Percentiles rank a stretch among this genome's conserved stretches.
These are phyloP conservation scores for Claviceps humidiphila DNA, from an alignment of 2,329 filamentous ascomycete species.

Conservation along the genomic window DNA sequence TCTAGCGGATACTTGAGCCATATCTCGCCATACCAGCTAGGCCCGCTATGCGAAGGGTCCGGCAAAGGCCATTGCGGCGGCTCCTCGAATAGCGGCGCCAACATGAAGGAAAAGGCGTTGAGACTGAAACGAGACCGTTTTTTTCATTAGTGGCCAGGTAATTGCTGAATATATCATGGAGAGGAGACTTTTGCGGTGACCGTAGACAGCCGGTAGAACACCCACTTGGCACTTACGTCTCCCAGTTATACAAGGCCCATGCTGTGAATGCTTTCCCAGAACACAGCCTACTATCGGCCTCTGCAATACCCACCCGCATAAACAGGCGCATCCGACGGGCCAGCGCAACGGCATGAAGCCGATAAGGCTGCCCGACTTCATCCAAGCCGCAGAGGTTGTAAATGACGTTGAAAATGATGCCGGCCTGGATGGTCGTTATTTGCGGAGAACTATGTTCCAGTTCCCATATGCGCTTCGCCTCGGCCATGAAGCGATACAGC, in stretches of 20 bases:
- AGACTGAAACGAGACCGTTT: constrained; percentile 7
- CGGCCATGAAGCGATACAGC: constrained; percentile 22
- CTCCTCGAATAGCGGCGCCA: constrained; percentile 15
- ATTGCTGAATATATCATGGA: background rate
- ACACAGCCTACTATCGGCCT: constrained; percentile 9
- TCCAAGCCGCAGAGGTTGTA: constrained; percentile 23
- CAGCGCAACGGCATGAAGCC: constrained; percentile 18
- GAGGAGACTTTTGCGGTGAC: background rate
- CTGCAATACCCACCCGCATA: background rate
- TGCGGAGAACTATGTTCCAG: constrained; percentile 14
- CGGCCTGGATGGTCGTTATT: constrained; percentile 25
- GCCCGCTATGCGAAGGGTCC: constrained; percentile 9
- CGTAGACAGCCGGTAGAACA: too few species aligned
- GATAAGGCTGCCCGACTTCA: constrained; percentile 22
- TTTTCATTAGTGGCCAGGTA: background rate
- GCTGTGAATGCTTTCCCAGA: constrained; percentile 17
- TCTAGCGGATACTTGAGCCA: constrained; percentile 22
- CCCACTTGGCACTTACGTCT: constrained; percentile 12
- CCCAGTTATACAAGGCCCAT: constrained; percentile 23
- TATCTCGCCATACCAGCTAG: constrained; percentile 22
- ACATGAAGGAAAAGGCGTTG: constrained; percentile 13
- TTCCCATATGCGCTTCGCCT: constrained; percentile 26
- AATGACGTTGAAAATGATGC: constrained; percentile 18
- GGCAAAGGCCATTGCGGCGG: constrained; percentile 20
- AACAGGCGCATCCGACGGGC: constrained; percentile 21